phyloP scores from a whole-genome alignment of 257 asterid genomes.

The Lycium barbarum region DNA sequence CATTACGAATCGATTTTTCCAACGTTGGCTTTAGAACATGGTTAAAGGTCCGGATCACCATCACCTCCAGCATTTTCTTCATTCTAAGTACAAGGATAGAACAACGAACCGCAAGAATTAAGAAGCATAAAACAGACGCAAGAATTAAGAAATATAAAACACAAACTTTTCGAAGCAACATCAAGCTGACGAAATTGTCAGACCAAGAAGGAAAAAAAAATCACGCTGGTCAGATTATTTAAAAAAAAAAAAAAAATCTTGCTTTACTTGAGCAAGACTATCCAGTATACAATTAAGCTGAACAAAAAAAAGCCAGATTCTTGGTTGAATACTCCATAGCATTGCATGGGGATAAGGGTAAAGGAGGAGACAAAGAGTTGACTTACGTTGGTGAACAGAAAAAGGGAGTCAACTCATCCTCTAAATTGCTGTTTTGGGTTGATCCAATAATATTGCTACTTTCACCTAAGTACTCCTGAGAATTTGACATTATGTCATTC shows the following conservation, averaged over 20 bases:
- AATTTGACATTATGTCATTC: not conserved
- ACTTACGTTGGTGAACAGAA: slow-evolving; percentile 12
- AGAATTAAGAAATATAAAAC: not conserved
- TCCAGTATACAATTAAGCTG: not conserved
- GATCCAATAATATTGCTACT: slow-evolving; percentile 4
- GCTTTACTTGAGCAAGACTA: not conserved
- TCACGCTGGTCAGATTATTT: not conserved
- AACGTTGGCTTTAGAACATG: not conserved
- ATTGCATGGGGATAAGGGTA: not conserved
- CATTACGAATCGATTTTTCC: slow-evolving; percentile 18
- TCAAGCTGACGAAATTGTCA: not conserved
- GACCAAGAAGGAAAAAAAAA: not conserved
- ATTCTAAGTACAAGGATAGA: not conserved
- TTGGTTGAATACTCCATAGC: not conserved
- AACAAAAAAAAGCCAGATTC: not conserved
- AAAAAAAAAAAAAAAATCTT: not conserved
- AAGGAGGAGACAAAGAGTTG: not conserved
- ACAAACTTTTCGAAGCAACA: not conserved
- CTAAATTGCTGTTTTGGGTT: not conserved
- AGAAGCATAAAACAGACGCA: not conserved
- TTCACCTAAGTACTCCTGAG: not conserved
- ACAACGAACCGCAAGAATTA: not conserved
- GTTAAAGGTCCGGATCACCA: slow-evolving; percentile 6
- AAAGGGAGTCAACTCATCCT: not conserved
- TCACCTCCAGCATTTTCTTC: slow-evolving; percentile 21